These are phyloP conservation scores for Candida sonorensis DNA, from an alignment of 805 yeast genomes.

Conservation along the genomic window DNA sequence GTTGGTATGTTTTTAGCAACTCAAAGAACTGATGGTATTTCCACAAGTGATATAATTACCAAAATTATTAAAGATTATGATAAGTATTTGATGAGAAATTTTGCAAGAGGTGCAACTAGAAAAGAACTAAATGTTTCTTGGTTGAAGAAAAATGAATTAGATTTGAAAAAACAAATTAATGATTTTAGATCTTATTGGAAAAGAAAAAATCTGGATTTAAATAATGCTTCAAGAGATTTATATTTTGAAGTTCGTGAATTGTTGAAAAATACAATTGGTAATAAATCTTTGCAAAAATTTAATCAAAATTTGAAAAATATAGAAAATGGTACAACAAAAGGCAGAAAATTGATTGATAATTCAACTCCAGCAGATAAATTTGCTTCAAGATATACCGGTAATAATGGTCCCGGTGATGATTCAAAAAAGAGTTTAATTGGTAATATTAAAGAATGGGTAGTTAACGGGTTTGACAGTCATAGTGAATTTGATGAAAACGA, in stretches of 20 bases:
- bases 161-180: constrained; percentile 80
- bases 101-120: constrained; percentile 95
- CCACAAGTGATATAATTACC: constrained; percentile 93
- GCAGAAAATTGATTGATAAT: too few species aligned
- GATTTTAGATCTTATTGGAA: constrained; percentile 86
- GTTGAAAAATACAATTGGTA: constrained; percentile 25
- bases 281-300: too few species aligned
- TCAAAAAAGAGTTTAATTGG: constrained; percentile 24
- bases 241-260: constrained; percentile 81
- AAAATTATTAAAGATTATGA: constrained; percentile 94
- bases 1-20: constrained; percentile 88
- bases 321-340: constrained; percentile 5
- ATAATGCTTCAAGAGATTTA: constrained; percentile 71
- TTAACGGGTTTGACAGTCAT: constrained; percentile 20
- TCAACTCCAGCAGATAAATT: constrained; percentile 65
- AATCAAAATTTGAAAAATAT: neutral
- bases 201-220: constrained; percentile 59
- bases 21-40: constrained; percentile 93
- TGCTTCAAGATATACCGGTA: constrained; percentile 58
- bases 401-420: constrained; percentile 26
- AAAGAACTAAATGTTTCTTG: constrained; percentile 95
- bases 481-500: constrained; percentile 18
- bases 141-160: constrained; percentile 95
- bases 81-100: constrained; percentile 92
- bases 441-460: constrained; percentile 30